phyloP scores from a whole-genome alignment of 495 filamentous ascomycete species.

The Pseudotulostoma volvatum region DNA sequence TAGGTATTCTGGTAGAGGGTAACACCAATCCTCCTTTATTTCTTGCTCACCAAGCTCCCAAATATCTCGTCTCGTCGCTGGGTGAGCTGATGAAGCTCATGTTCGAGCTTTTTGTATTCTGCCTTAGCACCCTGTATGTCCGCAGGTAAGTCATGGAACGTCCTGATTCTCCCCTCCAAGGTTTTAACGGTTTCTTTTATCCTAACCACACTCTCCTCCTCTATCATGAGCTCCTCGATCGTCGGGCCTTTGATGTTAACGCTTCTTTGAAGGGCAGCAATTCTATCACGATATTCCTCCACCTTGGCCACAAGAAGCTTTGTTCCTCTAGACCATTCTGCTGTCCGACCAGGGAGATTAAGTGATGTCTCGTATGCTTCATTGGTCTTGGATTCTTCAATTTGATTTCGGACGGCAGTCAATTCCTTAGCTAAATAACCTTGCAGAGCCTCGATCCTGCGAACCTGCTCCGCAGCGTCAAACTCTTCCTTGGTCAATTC shows the following conservation, averaged over 20 bases:
- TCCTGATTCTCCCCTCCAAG: constrained; percentile 37
- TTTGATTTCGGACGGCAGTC: constrained; percentile 16
- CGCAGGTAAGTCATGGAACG: constrained; percentile 52
- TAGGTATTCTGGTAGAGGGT: no score
- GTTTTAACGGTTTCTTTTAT: constrained; percentile 22
- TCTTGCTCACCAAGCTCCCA: constrained; percentile 29
- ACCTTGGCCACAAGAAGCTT: constrained; percentile 43
- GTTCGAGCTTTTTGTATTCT: constrained; percentile 46
- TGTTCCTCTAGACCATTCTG: constrained; percentile 44
- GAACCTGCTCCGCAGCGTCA: constrained; percentile 22
- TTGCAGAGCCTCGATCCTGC: constrained; percentile 42
- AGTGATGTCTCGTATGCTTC: constrained; percentile 32
- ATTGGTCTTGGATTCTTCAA: constrained; percentile 26
- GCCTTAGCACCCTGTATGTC: constrained; percentile 48
- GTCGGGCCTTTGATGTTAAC: constrained; percentile 19
- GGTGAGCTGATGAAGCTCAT: constrained; percentile 40
- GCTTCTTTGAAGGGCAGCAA: constrained; percentile 24
- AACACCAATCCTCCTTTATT: no score
- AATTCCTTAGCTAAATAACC: constrained; percentile 28
- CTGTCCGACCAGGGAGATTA: constrained; percentile 39
- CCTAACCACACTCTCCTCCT: constrained; percentile 25
- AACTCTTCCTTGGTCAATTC: constrained; percentile 29
- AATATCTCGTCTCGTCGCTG: constrained; percentile 51
- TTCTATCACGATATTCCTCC: constrained; percentile 37
- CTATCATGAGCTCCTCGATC: constrained; percentile 33